Conservation (phyloP, 305 asterid species). For the Stenogyne calaminthoides region DNA sequence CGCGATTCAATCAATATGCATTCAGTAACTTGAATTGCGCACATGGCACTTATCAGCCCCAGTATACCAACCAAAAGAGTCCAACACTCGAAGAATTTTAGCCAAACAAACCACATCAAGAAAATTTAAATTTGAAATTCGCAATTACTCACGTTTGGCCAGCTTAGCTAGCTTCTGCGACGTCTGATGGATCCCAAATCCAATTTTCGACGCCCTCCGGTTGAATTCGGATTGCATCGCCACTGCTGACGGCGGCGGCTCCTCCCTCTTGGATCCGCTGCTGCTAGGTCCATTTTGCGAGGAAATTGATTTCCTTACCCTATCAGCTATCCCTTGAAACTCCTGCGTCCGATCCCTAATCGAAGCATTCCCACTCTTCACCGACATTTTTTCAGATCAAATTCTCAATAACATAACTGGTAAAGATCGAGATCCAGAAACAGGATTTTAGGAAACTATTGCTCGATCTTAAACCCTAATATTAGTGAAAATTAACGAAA, state of each 20-base stretch:
- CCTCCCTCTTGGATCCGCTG: slow-evolving; percentile 59
- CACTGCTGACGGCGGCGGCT: slow-evolving; percentile 53
- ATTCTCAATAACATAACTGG: slow-evolving; percentile 23
- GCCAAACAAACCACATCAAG: background rate
- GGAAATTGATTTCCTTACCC: slow-evolving; percentile 58
- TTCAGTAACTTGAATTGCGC: background rate
- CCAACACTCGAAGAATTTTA: background rate
- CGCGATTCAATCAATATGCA: slow-evolving; percentile 13
- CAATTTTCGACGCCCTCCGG: slow-evolving; percentile 78
- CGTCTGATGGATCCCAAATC: slow-evolving; percentile 86
- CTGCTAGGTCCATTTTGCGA: slow-evolving; percentile 66
- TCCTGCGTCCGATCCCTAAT: slow-evolving; percentile 91
- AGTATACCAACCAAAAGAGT: background rate
- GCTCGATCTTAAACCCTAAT: slow-evolving; percentile 41
- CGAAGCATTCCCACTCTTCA: slow-evolving; percentile 59
- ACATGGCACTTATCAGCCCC: slow-evolving; percentile 8
- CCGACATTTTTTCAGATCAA: slow-evolving; percentile 41
- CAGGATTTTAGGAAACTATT: background rate
- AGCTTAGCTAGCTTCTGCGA: slow-evolving; percentile 92
- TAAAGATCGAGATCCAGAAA: slow-evolving; percentile 15
- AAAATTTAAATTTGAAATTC: background rate
- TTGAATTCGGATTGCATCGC: slow-evolving; percentile 87
- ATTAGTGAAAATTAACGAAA: slow-evolving; percentile 13
- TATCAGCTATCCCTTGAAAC: slow-evolving; percentile 69
- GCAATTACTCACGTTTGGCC: slow-evolving; percentile 65